phyloP scores from a whole-genome alignment of 139 green algal genomes.

The Coelastrella sp. region DNA sequence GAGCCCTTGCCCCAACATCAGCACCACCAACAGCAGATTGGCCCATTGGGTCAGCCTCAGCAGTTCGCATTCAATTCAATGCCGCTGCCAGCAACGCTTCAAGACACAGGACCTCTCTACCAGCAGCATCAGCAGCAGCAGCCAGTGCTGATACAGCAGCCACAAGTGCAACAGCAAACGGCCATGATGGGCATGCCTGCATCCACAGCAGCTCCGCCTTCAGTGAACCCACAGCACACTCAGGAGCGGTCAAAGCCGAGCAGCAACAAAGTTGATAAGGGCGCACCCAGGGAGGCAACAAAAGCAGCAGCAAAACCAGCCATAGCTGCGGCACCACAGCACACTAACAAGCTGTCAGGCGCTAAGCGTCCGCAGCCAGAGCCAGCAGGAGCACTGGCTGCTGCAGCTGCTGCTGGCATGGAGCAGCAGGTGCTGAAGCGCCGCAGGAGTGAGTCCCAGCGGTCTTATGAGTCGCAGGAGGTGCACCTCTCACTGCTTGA shows the following conservation, averaged over 20 bases:
- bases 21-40: background rate
- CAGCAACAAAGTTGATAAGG: too few relatives aligned
- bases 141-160: background rate
- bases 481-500: background rate
- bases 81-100: too few relatives aligned
- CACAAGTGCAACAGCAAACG: background rate
- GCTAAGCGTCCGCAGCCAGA: background rate
- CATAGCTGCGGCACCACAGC: background rate
- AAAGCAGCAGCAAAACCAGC: background rate
- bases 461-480: background rate
- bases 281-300: background rate
- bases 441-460: background rate
- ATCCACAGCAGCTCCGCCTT: too few relatives aligned
- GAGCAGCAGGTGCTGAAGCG: background rate
- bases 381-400: background rate
- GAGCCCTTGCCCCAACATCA: background rate
- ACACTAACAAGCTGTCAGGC: background rate
- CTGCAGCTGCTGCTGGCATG: background rate
- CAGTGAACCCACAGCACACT: too few relatives aligned
- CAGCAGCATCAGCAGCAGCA: slow-evolving; percentile 9
- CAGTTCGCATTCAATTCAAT: too few relatives aligned
- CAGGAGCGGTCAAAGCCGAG: too few relatives aligned
- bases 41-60: background rate
- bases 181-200: too few relatives aligned
- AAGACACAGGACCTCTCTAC: too few relatives aligned